These are phyloP conservation scores for Danielia oregonensis DNA, from an alignment of 805 yeast species.

Conservation along the genomic window DNA sequence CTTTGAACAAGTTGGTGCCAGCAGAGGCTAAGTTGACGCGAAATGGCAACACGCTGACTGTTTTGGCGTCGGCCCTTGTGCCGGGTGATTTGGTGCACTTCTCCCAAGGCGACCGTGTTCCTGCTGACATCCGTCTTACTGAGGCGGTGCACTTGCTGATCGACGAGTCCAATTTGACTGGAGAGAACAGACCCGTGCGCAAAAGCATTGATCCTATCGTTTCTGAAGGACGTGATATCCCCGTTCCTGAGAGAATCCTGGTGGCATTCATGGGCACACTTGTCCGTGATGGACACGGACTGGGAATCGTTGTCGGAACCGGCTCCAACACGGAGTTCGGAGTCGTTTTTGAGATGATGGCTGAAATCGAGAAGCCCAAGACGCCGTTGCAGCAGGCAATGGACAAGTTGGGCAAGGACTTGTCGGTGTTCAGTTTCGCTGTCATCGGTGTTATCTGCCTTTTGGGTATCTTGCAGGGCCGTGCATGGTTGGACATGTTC, in stretches of 20 bases:
- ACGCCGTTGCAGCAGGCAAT: conserved; percentile 94
- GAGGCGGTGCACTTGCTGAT: conserved; percentile 76
- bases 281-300: conserved; percentile 93
- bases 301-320: conserved; percentile 90
- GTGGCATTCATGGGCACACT: conserved; percentile 97
- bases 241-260: conserved; percentile 65
- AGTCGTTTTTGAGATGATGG: conserved; percentile 91
- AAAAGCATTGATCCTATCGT: conserved; percentile 51
- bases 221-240: conserved; percentile 30
- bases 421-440: conserved; percentile 77
- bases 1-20: conserved; percentile 88
- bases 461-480: conserved; percentile 87
- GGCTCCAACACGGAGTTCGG: conserved; percentile 92
- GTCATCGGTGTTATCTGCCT: conserved; percentile 90
- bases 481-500: conserved; percentile 96
- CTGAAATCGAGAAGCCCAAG: conserved; percentile 92
- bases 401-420: conserved; percentile 92
- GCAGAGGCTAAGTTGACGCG: conserved; percentile 94
- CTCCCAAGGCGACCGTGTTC: conserved; percentile 90
- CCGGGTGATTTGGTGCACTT: conserved; percentile 95
- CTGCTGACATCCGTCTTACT: conserved; percentile 86
- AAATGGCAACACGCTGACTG: conserved; percentile 72
- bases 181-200: conserved; percentile 86
- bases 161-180: conserved; percentile 94
- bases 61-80: conserved; percentile 80